These are phyloP conservation scores for Globisporangium nunn DNA, from an alignment of 352 stramenopile genomes.

Conservation along the genomic window DNA sequence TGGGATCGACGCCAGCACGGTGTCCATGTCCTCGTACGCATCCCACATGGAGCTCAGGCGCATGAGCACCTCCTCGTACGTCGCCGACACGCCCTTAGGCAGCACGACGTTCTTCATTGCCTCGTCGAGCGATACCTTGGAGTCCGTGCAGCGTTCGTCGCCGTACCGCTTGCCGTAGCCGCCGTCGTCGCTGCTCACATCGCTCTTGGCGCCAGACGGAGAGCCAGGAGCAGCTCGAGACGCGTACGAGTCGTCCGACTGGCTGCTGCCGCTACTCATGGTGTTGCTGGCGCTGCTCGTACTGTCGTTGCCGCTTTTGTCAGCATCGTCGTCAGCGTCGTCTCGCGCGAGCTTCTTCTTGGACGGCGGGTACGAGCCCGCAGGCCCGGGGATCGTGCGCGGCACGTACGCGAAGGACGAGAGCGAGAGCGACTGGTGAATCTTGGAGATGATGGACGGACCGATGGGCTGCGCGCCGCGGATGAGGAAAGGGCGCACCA, in stretches of 20 bases:
- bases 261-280: conserved; percentile 7
- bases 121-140: conserved; percentile 57
- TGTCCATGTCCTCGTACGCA: conserved; percentile 48
- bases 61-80: conserved; percentile 69
- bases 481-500: conserved; percentile 71
- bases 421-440: conserved; percentile 66
- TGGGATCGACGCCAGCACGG: conserved; percentile 40
- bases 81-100: conserved; percentile 37
- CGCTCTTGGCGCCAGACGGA: conserved; percentile 17
- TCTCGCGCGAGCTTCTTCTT: neutral
- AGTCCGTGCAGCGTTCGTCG: conserved; percentile 61
- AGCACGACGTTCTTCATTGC: conserved; percentile 79
- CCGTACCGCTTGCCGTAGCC: conserved; percentile 36
- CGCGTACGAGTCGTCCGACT: conserved; percentile 55
- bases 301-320: conserved; percentile 5
- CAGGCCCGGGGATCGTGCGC: conserved; percentile 20
- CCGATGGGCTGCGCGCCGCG: conserved; percentile 71
- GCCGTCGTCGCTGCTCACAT: conserved; percentile 21
- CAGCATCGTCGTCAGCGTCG: neutral
- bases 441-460: conserved; percentile 61
- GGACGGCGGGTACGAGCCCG: neutral
- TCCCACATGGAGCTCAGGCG: conserved; percentile 78
- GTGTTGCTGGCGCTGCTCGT: conserved; percentile 9
- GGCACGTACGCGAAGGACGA: conserved; percentile 54
- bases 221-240: conserved; percentile 26